Conservation (phyloP, 2,329 filamentous ascomycete genomes). For the Cladosporium sp. region DNA sequence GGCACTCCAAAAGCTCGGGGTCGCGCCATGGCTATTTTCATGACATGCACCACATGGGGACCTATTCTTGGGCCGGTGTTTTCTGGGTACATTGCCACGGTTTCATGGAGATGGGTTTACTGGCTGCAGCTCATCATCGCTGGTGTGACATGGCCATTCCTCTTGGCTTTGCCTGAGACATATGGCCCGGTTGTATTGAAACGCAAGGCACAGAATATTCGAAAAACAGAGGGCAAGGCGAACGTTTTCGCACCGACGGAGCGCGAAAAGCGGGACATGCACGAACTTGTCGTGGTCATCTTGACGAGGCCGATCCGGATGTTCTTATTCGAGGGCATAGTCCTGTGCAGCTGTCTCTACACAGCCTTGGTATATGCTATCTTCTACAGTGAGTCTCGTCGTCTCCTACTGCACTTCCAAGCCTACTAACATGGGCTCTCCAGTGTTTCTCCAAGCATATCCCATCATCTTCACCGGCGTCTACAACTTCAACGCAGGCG, state of each 20-base stretch:
- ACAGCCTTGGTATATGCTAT: conserved; percentile 58
- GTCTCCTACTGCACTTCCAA: not conserved
- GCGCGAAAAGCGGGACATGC: conserved; percentile 52
- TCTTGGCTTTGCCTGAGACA: conserved; percentile 55
- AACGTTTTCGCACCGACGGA: conserved; percentile 57
- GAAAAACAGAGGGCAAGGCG: conserved; percentile 48
- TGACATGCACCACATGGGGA: conserved; percentile 60
- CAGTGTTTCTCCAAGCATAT: conserved; percentile 67
- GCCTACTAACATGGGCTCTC: not conserved
- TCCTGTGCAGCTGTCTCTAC: conserved; percentile 64
- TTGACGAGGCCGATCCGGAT: conserved; percentile 67
- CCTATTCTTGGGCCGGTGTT: conserved; percentile 61
- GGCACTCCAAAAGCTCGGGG: conserved; percentile 50
- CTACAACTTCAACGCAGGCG: conserved; percentile 58
- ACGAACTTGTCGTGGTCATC: conserved; percentile 60
- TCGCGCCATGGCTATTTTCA: conserved; percentile 57
- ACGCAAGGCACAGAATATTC: conserved; percentile 47
- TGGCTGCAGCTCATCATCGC: conserved; percentile 66
- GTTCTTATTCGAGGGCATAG: conserved; percentile 67
- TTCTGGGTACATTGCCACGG: conserved; percentile 55
- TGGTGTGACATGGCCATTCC: conserved; percentile 52
- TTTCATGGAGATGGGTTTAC: conserved; percentile 65
- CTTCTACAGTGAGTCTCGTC: conserved; percentile 47
- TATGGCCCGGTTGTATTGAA: conserved; percentile 41
- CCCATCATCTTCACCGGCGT: conserved; percentile 57